Conservation (phyloP, 2,329 filamentous ascomycete species). For the Penicillium occitanis region DNA sequence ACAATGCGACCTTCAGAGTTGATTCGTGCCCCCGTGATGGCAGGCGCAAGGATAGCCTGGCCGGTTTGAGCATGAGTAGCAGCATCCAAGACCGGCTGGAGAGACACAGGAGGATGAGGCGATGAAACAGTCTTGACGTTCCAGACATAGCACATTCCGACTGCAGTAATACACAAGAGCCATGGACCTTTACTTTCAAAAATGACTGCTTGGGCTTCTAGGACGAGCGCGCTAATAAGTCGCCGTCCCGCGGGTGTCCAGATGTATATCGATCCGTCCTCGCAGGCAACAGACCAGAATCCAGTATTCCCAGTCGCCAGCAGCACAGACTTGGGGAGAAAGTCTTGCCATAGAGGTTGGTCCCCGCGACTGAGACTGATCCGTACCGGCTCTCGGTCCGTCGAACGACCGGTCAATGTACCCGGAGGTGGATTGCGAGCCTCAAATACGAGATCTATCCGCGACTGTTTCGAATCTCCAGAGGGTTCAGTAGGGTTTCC, state of each 20-base stretch:
- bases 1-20: slow-evolving; percentile 85
- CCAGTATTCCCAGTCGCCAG: slow-evolving; percentile 84
- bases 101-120: slow-evolving; percentile 83
- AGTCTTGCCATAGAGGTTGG: slow-evolving; percentile 88
- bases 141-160: slow-evolving; percentile 90
- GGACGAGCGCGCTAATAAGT: slow-evolving; percentile 76
- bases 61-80: slow-evolving; percentile 75
- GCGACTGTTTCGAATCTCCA: slow-evolving; percentile 47
- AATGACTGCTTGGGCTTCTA: slow-evolving; percentile 92
- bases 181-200: slow-evolving; percentile 86
- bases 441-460: slow-evolving; percentile 77
- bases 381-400: slow-evolving; percentile 77
- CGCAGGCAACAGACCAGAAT: slow-evolving; percentile 90
- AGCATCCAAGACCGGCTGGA: slow-evolving; percentile 84
- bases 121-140: slow-evolving; percentile 80
- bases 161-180: slow-evolving; percentile 84
- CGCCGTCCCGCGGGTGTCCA: slow-evolving; percentile 92
- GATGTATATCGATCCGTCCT: slow-evolving; percentile 84
- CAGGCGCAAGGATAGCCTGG: slow-evolving; percentile 75
- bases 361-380: slow-evolving; percentile 80
- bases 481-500: slow-evolving; percentile 47
- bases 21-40: slow-evolving; percentile 84
- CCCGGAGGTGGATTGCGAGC: slow-evolving; percentile 73
- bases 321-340: slow-evolving; percentile 80
- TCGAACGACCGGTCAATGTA: slow-evolving; percentile 57